Base-by-base conservation (phyloP, 1,284 basidiomycete species). In the Apiotrichum akiyoshidainum region DNA sequence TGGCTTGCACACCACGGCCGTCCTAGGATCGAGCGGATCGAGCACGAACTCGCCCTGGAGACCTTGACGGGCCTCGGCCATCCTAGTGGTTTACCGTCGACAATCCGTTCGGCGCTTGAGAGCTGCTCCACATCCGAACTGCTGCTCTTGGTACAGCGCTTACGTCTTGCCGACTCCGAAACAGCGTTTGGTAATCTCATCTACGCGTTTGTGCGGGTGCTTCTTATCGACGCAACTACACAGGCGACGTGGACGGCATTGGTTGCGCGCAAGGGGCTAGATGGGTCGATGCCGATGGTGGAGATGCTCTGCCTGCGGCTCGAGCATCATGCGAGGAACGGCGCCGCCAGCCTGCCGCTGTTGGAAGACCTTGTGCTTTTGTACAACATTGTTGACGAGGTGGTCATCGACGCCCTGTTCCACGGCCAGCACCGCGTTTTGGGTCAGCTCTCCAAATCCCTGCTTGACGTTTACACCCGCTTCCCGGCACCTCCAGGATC, bases 321-420 rank as follows among this genome's bases (percentile, higher is more conserved):
- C 1, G 52, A 58, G 22, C 46, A 58, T 41, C 57, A 53, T 17
- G 52, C 52, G 14, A 40, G 57, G 2, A 17, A 31, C 21, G 57
- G 57, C 1, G 57, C 57, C 0, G 44, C 46, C 1, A 39, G 39
- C 14, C 53, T 60, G 11, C 54, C 58, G 1, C 46, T 41, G 2
- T 40, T 56, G 12, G 40, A 52, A 7, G 46, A 52, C 42, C 46
- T 60, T 1, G 34, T 60, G 11, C 41, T 35, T 21, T 33, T 60
- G 37, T 41, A 53, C 55, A 44, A 48, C 44, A 40, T 56, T 19
- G 41, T 56, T 9, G 54, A 60, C 46, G 52, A 50, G 17, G 42
- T 37, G 16, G 47, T 57, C 22, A n/a, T 57, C 26, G 55, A 54
- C 26, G 51, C 59, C 10, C 55, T 60, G 13, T 60, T 53, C 55